Base-by-base conservation (phyloP, 2,329 filamentous ascomycete genomes). In the Clonostachys sp. region DNA sequence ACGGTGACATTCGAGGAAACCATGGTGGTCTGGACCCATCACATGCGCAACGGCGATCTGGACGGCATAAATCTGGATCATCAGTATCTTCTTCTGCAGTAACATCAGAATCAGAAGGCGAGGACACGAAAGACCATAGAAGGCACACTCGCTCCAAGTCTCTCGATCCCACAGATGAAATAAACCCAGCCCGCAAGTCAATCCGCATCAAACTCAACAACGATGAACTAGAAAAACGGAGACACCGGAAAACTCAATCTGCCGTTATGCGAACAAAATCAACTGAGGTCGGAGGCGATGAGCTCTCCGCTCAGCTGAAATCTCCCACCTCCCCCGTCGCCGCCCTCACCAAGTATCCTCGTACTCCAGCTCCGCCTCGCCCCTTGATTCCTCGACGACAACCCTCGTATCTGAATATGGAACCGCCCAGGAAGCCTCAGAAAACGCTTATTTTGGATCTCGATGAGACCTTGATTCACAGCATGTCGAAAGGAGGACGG, bases 381-480 rank as follows among this genome's bases (percentile, higher is more conserved):
- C 94, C 94, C 5, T 74, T 99, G 45, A 88, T 99, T 47, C 94
- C 94, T 30, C 83, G 86, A 51, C 86, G 91, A 47, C 89, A 96
- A 60, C 90, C 91, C 17, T 96, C 91, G 1, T 96, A 96, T 63
- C 80, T 89, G 40, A 81, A 84, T 49, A 64, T 80, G 30, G 74
- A 80, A 49, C 70, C 80, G 51, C 63, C 77, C 49, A 57, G 66
- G 55, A 73, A 81, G 42, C 83, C 86, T 51, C 87, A 94, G 61
- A 99, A 99, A 75, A 99, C 94, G 1, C 71, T 99, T 50, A 91
- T 99, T 53, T 77, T 99, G 45, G 94, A 99, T 64, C 81, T 99
- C 16, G 94, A 99, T 67, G 94, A 99, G 69, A 99, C 94, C 0
- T 72, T 99, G 55, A 99, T 99, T 56, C 94, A 99, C 75, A 96